A percentile compares a stretch with the other conserved stretches of the same genome.
Conservation (phyloP, 169 alveolate species). For the Plasmodium coatneyi region DNA sequence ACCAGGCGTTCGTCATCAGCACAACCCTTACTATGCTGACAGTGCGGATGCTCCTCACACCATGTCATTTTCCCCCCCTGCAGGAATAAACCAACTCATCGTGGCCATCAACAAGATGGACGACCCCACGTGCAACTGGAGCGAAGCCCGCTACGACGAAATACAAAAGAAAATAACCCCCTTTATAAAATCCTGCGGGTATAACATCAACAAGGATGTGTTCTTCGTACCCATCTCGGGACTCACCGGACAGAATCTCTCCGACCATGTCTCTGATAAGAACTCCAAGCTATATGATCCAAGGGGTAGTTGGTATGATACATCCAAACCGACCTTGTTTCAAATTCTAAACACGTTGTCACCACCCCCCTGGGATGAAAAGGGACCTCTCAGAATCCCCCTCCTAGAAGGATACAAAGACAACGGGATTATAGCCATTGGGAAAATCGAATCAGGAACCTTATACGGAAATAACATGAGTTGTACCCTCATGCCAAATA, state of each 20-base stretch:
- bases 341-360: constrained; percentile 85
- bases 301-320: constrained; percentile 85
- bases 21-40: background rate
- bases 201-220: constrained; percentile 90
- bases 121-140: constrained; percentile 96
- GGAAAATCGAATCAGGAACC: constrained; percentile 92
- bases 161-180: constrained; percentile 91
- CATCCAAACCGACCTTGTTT: constrained; percentile 88
- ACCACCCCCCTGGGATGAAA: constrained; percentile 84
- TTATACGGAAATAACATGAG: constrained; percentile 82
- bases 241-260: constrained; percentile 95
- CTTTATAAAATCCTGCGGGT: constrained; percentile 93
- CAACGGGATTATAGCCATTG: constrained; percentile 93
- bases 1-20: background rate
- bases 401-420: constrained; percentile 93
- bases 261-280: constrained; percentile 85
- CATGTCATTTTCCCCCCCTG: background rate
- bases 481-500: constrained; percentile 91
- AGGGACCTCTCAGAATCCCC: constrained; percentile 91
- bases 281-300: constrained; percentile 68
- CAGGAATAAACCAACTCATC: constrained; percentile 96
- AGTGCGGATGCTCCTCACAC: background rate
- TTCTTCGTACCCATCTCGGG: constrained; percentile 98
- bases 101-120: constrained; percentile 99
- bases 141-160: constrained; percentile 91